Percentiles rank a stretch among this genome's conserved stretches.
These are phyloP conservation scores for Xylariales sp. DNA, from an alignment of 2,329 filamentous ascomycete genomes.

Conservation along the genomic window DNA sequence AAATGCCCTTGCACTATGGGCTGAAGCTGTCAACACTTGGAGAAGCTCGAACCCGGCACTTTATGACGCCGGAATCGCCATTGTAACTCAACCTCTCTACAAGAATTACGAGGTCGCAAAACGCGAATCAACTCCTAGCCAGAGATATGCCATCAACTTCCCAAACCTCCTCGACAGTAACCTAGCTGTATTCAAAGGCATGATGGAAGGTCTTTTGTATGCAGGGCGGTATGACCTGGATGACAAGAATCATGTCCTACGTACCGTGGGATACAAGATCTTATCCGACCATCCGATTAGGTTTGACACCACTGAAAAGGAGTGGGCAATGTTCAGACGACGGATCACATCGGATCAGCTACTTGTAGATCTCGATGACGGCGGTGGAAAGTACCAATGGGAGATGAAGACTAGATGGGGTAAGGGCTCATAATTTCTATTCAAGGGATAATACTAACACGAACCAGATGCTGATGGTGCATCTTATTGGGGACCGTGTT, in stretches of 20 bases:
- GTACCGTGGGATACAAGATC: constrained; percentile 7
- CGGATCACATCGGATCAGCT: constrained; percentile 20
- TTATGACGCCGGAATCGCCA: neutral
- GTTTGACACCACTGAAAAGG: constrained; percentile 18
- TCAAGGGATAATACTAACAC: no score
- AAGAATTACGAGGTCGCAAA: no score
- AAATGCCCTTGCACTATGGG: neutral
- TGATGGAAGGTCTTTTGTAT: neutral
- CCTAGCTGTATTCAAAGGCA: constrained; percentile 1
- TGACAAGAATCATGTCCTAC: constrained; percentile 10
- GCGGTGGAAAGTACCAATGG: constrained; percentile 9
- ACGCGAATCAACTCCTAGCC: neutral
- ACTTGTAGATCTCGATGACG: constrained; percentile 10
- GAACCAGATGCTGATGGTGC: neutral
- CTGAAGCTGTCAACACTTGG: neutral
- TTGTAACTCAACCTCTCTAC: neutral
- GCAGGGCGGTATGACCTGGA: neutral
- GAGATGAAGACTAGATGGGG: constrained; percentile 16
- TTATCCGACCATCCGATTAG: constrained; percentile 16
- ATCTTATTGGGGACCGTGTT: constrained; percentile 8
- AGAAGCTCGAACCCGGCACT: neutral
- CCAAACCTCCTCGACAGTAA: neutral
- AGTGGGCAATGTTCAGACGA: constrained; percentile 22
- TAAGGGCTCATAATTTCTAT: constrained; percentile 19
- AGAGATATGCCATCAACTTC: neutral